These are phyloP conservation scores for Phycomyces blakesleeanus DNA, from an alignment of 192 early-diverging fungal species.

Conservation along the genomic window DNA sequence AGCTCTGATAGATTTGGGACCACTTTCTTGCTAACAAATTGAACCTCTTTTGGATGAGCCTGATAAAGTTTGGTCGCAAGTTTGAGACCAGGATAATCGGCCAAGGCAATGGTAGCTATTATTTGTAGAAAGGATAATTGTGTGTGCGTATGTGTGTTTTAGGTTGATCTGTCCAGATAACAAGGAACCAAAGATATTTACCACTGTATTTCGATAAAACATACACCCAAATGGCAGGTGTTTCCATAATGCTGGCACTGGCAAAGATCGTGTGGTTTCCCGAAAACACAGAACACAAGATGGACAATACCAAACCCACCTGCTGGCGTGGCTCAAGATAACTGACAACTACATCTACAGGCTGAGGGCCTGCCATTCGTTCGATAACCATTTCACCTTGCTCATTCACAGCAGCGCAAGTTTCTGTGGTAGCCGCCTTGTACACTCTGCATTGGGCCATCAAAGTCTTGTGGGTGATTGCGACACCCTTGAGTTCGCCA, in stretches of 20 bases:
- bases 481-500: constrained; percentile 82
- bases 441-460: constrained; percentile 61
- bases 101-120: constrained; percentile 60
- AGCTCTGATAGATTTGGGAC: constrained; percentile 54
- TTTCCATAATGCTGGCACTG: constrained; percentile 55
- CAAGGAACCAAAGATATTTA: constrained; percentile 22
- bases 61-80: constrained; percentile 53
- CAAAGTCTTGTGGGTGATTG: constrained; percentile 70
- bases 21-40: constrained; percentile 52
- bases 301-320: constrained; percentile 66
- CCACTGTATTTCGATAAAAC: constrained; percentile 66
- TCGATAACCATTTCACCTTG: constrained; percentile 1
- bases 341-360: constrained; percentile 55
- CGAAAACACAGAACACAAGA: constrained; percentile 63
- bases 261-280: constrained; percentile 69
- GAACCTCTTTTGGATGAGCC: constrained; percentile 49
- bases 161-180: neutral
- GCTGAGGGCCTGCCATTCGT: neutral
- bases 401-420: constrained; percentile 3
- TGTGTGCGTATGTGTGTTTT: neutral
- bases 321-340: constrained; percentile 83
- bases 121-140: constrained; percentile 1
- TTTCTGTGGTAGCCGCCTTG: constrained; percentile 17
- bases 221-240: constrained; percentile 67
- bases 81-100: constrained; percentile 67